Evolutionary conservation across 208 protist species (phyloP).

Genomic region (Trypanosoma avium): DNA sequence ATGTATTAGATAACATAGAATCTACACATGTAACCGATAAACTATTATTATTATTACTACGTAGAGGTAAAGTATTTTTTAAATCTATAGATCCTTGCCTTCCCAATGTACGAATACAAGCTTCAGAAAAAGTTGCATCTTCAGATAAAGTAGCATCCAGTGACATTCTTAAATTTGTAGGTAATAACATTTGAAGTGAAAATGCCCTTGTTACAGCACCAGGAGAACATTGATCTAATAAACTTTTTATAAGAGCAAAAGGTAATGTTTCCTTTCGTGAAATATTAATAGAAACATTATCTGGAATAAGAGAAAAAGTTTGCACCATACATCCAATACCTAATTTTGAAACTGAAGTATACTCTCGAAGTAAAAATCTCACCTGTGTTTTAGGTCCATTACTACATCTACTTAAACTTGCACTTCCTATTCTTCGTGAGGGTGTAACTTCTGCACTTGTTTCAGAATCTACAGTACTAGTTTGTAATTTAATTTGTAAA

Average conservation of each 20-base stretch:
- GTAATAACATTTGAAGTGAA: conserved; percentile 31
- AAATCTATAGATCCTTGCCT: not conserved
- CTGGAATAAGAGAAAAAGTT: conserved; percentile 62
- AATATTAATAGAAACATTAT: conserved; percentile 31
- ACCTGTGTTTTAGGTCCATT: conserved; percentile 20
- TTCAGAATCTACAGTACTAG: not conserved
- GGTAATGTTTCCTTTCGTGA: conserved; percentile 42
- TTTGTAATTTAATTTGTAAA: conserved; percentile 26
- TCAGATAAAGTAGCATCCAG: too few species aligned
- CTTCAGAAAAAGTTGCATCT: not conserved
- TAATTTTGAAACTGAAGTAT: conserved; percentile 42
- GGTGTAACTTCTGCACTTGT: not conserved
- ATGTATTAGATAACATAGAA: not conserved
- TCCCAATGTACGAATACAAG: not conserved
- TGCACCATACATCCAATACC: conserved; percentile 55
- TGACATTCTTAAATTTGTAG: not conserved
- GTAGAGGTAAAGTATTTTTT: not conserved
- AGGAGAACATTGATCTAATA: conserved; percentile 26
- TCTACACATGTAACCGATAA: not conserved
- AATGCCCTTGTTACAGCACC: conserved; percentile 54
- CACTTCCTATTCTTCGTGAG: not conserved
- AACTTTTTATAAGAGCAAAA: conserved; percentile 24
- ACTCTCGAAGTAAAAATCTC: conserved; percentile 61
- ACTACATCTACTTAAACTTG: not conserved
- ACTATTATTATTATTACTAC: not conserved